Percentiles rank a stretch among this genome's conserved stretches.
These are phyloP conservation scores for Cladorrhinum sp. DNA, from an alignment of 2,329 filamentous ascomycete species.

Conservation along the genomic window DNA sequence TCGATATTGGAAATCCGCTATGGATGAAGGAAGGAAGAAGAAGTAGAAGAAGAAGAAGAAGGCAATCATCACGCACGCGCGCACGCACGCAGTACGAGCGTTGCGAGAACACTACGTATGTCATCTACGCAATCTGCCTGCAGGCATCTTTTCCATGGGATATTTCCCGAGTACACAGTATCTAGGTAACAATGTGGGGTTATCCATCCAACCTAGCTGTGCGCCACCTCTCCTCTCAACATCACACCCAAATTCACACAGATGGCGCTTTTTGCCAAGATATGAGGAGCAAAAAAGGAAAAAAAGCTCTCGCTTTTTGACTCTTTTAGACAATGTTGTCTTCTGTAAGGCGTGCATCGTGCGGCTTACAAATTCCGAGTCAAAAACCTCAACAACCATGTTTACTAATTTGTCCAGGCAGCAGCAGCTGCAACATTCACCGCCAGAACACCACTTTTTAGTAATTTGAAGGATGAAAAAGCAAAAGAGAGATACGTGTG, in stretches of 20 bases:
- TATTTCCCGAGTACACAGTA: too few species aligned
- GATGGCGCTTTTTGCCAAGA: neutral
- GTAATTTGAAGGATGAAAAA: too few species aligned
- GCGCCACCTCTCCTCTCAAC: neutral
- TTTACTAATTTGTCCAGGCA: neutral
- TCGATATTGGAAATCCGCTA: neutral
- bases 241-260: neutral
- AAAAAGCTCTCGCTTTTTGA: neutral
- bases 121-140: neutral
- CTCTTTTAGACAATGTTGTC: too few species aligned
- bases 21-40: too few species aligned
- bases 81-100: neutral
- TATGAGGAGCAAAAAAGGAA: neutral
- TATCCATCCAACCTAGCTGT: neutral
- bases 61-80: neutral
- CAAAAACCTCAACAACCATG: neutral
- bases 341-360: neutral
- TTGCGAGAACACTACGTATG: neutral
- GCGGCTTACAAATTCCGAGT: neutral
- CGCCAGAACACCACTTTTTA: too few species aligned
- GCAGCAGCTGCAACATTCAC: neutral
- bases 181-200: neutral
- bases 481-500: neutral
- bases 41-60: neutral
- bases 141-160: neutral